phyloP scores from a whole-genome alignment of 306 rosid species.

The Rosa rugosa region DNA sequence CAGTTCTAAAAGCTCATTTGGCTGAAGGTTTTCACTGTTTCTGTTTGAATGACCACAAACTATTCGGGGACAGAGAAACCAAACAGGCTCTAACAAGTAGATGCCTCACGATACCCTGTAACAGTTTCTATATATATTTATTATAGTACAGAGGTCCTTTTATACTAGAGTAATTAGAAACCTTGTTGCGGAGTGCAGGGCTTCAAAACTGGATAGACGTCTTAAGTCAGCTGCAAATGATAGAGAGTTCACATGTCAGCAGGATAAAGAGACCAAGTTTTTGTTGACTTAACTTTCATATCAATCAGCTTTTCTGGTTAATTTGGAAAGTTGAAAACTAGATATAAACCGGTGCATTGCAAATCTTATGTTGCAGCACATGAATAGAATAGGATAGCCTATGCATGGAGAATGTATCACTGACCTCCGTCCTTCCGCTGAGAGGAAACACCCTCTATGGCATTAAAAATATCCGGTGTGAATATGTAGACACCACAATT shows the following conservation, averaged over 20 bases:
- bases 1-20: neutral
- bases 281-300: neutral
- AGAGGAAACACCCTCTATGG: conserved; percentile 75
- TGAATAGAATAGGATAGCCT: neutral
- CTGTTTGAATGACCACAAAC: neutral
- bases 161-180: conserved; percentile 11
- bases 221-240: conserved; percentile 77
- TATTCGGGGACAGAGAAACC: neutral
- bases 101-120: neutral
- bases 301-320: neutral
- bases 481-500: conserved; percentile 93
- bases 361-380: neutral
- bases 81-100: neutral
- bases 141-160: neutral
- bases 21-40: neutral
- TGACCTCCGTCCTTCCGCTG: conserved; percentile 79
- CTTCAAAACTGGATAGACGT: conserved; percentile 92
- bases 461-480: conserved; percentile 76
- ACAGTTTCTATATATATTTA: neutral
- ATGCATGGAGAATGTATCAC: conserved; percentile 13
- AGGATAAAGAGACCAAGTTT: neutral
- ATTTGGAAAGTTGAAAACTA: neutral
- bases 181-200: conserved; percentile 86
- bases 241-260: conserved; percentile 14
- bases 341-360: neutral